Base-by-base conservation (phyloP, 768 basidiomycete genomes). In the Pulveroboletus sp. region DNA sequence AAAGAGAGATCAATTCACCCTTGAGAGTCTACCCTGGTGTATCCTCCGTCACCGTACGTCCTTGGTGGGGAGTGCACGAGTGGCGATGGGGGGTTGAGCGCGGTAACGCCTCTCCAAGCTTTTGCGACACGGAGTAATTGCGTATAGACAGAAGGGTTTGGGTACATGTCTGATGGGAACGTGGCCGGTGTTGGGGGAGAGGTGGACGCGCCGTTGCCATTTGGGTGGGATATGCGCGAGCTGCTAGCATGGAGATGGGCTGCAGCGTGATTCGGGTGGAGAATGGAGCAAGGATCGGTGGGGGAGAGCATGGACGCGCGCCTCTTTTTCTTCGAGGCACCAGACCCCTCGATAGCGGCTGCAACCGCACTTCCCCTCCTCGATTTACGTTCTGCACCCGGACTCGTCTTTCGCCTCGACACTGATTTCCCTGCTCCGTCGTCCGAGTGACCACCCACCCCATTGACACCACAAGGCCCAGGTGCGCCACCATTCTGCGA, bases 101-200 rank as follows among this genome's bases (percentile, higher is more conserved):
- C 85, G n/a, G 80, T 77, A 25, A 87, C 69, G 2, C 87, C 85
- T 9, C 86, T 70, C 85, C 85, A 89, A 16, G 75, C 68, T 19
- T 77, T 73, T 11, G 85, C 84, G 16, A 80, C 77, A n/a, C 71
- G 69, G n/a, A 75, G 72, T 2, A 87, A 73, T 33, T 71, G 76
- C 31, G 72, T 69, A 10, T 80, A 73, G 3, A 76, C 73, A 36
- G 75, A 51, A 36, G 64, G 64, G 14, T 65, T 59, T 5, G 64
- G 56, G 24, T 66, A 66, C 8, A 53, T 44, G 31, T 65, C 65
- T 16, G 62, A 53, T 27, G 64, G 64, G 20, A 65, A 64, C 40
- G 77, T 73, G 47, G 84, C 75, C 44, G 63, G 54, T 32, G 52
- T 48, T 52, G 61, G 60, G 5, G 53, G 53, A 1, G 51, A 34